A percentile compares a stretch with the other conserved stretches of the same genome.
phyloP scores from a whole-genome alignment of 176 grass and related monocot genomes.

The Oryza meridionalis region DNA sequence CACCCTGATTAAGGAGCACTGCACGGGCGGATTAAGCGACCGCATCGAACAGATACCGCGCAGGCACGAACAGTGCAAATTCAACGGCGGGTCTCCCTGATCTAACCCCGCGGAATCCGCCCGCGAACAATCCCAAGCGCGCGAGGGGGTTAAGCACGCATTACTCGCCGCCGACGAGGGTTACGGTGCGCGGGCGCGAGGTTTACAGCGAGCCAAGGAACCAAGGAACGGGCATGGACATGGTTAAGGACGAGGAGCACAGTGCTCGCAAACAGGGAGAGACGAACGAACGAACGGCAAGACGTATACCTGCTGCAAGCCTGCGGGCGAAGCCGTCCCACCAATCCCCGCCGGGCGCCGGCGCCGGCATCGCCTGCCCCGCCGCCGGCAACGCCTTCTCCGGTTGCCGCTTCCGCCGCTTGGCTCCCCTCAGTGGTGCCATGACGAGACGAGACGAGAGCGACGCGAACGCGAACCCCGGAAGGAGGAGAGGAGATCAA shows the following conservation, averaged over 20 bases:
- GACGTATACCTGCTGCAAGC: slow-evolving; percentile 65
- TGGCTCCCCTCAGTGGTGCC: slow-evolving; percentile 67
- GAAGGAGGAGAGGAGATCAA: slow-evolving; percentile 43
- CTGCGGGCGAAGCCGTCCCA: slow-evolving; percentile 72
- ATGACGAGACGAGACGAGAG: slow-evolving; percentile 39
- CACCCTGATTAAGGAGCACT: slow-evolving; percentile 30
- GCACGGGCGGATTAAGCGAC: slow-evolving; percentile 31
- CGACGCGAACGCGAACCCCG: slow-evolving; percentile 11
- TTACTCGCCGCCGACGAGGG: slow-evolving; percentile 14
- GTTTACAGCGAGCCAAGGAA: slow-evolving; percentile 20
- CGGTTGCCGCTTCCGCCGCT: slow-evolving; percentile 55
- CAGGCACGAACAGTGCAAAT: slow-evolving; percentile 41
- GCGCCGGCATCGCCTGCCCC: slow-evolving; percentile 41
- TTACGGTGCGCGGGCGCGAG: not conserved
- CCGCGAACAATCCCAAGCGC: slow-evolving; percentile 22
- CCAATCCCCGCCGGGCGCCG: slow-evolving; percentile 57
- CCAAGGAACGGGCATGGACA: slow-evolving; percentile 2
- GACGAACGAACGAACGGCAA: not conserved
- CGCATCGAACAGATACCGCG: slow-evolving; percentile 7
- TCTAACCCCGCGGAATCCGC: slow-evolving; percentile 45
- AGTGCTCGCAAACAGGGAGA: slow-evolving; percentile 19
- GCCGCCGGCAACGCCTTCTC: slow-evolving; percentile 35
- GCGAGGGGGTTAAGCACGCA: slow-evolving; percentile 36
- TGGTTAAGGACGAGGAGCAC: slow-evolving; percentile 22
- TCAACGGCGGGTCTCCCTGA: slow-evolving; percentile 40